phyloP scores from a whole-genome alignment of 2,329 filamentous ascomycete genomes.

The Scopulariopsis brevicaulis region DNA sequence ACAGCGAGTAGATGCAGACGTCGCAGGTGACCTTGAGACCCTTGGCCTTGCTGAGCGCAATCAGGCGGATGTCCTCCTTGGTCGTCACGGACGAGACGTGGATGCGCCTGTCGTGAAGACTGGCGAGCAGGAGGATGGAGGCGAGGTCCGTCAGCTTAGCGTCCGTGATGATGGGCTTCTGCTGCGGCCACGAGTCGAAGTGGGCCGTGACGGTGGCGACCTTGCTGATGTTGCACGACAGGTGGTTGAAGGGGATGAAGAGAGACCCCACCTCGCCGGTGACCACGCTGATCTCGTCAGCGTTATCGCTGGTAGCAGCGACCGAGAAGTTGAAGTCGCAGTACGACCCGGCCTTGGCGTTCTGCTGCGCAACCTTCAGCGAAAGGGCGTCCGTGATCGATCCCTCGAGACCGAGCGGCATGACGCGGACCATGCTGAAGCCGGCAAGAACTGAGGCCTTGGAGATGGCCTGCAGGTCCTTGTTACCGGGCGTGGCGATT shows the following conservation, averaged over 20 bases:
- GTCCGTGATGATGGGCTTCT: constrained; percentile 73
- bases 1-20: constrained; percentile 69
- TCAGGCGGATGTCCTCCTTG: constrained; percentile 67
- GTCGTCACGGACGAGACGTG: constrained; percentile 74
- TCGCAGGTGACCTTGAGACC: constrained; percentile 75
- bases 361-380: constrained; percentile 61
- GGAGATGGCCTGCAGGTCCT: constrained; percentile 58
- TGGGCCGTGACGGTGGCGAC: constrained; percentile 69
- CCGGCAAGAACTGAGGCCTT: constrained; percentile 64
- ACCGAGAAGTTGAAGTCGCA: constrained; percentile 78
- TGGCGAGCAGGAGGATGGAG: constrained; percentile 68
- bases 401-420: constrained; percentile 63
- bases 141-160: constrained; percentile 71
- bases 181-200: constrained; percentile 65
- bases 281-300: constrained; percentile 62
- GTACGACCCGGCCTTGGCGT: constrained; percentile 53
- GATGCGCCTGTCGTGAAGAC: constrained; percentile 65
- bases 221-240: constrained; percentile 75
- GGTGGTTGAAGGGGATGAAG: constrained; percentile 73
- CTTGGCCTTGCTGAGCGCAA: constrained; percentile 69
- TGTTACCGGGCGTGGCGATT: constrained; percentile 50
- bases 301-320: constrained; percentile 60
- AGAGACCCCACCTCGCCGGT: constrained; percentile 66
- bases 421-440: constrained; percentile 71
- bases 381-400: constrained; percentile 62